Percentiles rank a stretch among this genome's conserved stretches.
These are phyloP conservation scores for Leucocoprinus leucothites DNA, from an alignment of 768 basidiomycete genomes.

Conservation along the genomic window DNA sequence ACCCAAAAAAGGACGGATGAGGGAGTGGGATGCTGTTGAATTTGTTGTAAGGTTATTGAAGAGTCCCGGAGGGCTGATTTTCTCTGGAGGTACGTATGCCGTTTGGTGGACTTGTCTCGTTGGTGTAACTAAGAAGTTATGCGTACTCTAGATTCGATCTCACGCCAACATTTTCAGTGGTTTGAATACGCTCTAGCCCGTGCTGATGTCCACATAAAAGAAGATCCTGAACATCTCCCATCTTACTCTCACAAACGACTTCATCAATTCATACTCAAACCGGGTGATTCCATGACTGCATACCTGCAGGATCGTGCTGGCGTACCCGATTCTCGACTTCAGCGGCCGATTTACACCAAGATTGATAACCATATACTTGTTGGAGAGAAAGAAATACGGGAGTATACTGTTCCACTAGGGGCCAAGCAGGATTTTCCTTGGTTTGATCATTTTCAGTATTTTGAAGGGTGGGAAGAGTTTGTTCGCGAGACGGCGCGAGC, in stretches of 20 bases:
- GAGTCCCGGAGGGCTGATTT: slow-evolving; percentile 17
- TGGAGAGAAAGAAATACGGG: slow-evolving; percentile 14
- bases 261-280: slow-evolving; percentile 12
- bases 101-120: not conserved
- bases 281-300: slow-evolving; percentile 11
- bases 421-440: slow-evolving; percentile 12
- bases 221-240: slow-evolving; percentile 10
- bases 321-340: slow-evolving; percentile 16
- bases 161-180: slow-evolving; percentile 12
- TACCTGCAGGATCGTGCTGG: slow-evolving; percentile 14
- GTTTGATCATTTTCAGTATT: slow-evolving; percentile 12
- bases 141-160: not conserved
- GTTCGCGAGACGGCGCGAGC: slow-evolving; percentile 6
- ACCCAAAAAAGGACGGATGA: slow-evolving; percentile 12
- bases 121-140: not conserved
- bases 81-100: slow-evolving; percentile 14
- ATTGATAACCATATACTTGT: slow-evolving; percentile 18
- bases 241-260: slow-evolving; percentile 4
- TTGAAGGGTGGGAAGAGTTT: slow-evolving; percentile 17
- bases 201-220: slow-evolving; percentile 10
- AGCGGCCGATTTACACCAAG: slow-evolving; percentile 12
- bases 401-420: slow-evolving; percentile 9
- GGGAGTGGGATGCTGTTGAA: slow-evolving; percentile 13
- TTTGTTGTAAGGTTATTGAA: slow-evolving; percentile 17
- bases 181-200: slow-evolving; percentile 12